Base-by-base conservation (phyloP, 1,284 basidiomycete species). In the Austroboletus rostrupii region DNA sequence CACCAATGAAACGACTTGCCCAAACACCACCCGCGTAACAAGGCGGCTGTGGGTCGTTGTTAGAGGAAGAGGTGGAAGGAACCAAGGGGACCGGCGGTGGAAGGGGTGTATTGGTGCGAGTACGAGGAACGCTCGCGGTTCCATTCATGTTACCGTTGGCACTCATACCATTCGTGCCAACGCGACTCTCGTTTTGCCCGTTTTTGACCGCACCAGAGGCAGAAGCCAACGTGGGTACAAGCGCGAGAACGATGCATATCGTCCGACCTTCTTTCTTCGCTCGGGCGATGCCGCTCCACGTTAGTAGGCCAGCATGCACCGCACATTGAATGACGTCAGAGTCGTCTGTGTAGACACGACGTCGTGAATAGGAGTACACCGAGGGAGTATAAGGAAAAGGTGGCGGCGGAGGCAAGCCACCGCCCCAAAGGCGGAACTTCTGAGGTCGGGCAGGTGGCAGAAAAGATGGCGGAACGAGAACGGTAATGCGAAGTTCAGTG, bases 241-340 rank as follows among this genome's bases (percentile, higher is more conserved):
- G 67, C 70, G 46, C 79, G 72, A 49, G 78, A 58, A 67, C 74
- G 16, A 87, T 65, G 26, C 70, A 66, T 56, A 87, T 57, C 59
- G 85, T 85, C 50, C 70, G 67, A 17, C 81, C 78, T 56, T 75
- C 73, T 54, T 63, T 61, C 45, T 77, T 68, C 40, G 85, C 85
- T 20, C 67, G 64, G 39, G 69, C 55, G 23, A 80, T 72, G 3
- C 73, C 75, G 55, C 74, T 77, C 86, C 85, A 87, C 16, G 77
- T 79, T 9, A 83, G 65, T 67, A 78, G 76, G 2, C 77, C 82
- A 3, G 83, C 74, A 57, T 90, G 87, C 21, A 86, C 72, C 2
- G 88, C 90, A 54, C 89, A 90, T 28, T 88, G 62, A 50, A 90
- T 78, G 49, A 90, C 60, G 54, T 86, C 81, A 21, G 81, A 85